Conservation (phyloP, 148 eudicot genomes). For the Persicaria maculosa region DNA sequence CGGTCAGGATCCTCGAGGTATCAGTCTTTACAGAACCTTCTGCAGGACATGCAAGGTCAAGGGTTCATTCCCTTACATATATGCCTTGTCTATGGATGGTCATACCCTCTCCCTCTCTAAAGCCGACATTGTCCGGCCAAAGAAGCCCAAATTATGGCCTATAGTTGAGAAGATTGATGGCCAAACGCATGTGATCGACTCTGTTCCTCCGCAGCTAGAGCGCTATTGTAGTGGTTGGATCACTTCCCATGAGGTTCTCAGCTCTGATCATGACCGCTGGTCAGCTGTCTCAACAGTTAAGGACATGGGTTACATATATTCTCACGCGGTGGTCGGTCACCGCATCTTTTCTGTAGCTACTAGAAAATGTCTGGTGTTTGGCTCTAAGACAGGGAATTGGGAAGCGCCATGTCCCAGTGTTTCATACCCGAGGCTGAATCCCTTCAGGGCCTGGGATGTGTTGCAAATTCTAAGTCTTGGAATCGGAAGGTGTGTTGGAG, state of each 20-base stretch:
- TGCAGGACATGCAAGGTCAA: too few relatives aligned
- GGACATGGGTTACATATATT: neutral
- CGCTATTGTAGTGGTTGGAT: neutral
- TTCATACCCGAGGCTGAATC: neutral
- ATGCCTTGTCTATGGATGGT: neutral
- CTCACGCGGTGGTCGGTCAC: neutral
- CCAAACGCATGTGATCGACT: neutral
- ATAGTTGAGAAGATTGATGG: neutral
- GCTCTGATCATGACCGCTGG: neutral
- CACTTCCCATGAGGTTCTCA: neutral
- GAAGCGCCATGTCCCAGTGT: neutral
- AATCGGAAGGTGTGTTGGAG: neutral
- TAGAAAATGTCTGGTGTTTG: neutral
- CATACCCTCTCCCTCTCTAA: neutral
- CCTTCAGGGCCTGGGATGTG: neutral
- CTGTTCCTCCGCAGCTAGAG: neutral
- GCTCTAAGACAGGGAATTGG: neutral
- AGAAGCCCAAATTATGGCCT: neutral
- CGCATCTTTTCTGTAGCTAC: neutral
- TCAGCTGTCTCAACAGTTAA: neutral
- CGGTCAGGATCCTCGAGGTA: neutral
- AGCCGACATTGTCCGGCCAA: neutral
- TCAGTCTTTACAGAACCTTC: neutral
- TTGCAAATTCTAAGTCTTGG: neutral
- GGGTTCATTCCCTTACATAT: neutral